Evolutionary conservation across 257 asterid genomes (phyloP).

Genomic region (Prunella vulgaris): DNA sequence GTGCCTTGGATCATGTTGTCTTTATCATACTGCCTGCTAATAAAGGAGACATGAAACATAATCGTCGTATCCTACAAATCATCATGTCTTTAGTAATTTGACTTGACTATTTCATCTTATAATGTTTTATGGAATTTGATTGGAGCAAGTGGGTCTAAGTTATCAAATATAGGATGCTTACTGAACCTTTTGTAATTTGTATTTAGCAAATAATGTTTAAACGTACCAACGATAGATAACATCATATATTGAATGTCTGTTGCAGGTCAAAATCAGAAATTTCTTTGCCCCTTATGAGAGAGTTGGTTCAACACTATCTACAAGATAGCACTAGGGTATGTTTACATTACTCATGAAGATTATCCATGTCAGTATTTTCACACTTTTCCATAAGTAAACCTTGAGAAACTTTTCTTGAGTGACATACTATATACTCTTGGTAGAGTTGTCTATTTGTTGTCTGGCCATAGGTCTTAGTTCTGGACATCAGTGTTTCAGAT

Average conservation of each 20-base stretch:
- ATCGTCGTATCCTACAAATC: background rate
- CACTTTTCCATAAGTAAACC: background rate
- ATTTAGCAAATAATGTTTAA: background rate
- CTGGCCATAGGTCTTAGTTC: background rate
- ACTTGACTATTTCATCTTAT: background rate
- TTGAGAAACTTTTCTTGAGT: slow-evolving; percentile 8
- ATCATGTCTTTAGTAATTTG: background rate
- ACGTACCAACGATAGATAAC: slow-evolving; percentile 6
- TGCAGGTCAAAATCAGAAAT: slow-evolving; percentile 89
- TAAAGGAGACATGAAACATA: background rate
- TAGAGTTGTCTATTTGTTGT: no score
- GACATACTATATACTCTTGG: slow-evolving; percentile 7
- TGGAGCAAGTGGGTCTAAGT: slow-evolving; percentile 10
- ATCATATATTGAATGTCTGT: slow-evolving; percentile 23
- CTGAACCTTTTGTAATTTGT: background rate
- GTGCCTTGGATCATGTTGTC: background rate
- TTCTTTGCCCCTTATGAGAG: slow-evolving; percentile 82
- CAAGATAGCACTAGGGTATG: slow-evolving; percentile 91
- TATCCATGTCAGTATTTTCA: background rate
- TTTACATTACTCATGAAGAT: slow-evolving; percentile 21
- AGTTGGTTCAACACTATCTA: slow-evolving; percentile 88
- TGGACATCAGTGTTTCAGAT: background rate
- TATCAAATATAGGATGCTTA: slow-evolving; percentile 5
- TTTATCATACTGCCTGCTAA: slow-evolving; percentile 12
- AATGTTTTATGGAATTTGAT: slow-evolving; percentile 7